phyloP scores from a whole-genome alignment of 495 filamentous ascomycete genomes.

The Haplographium delicatum region DNA sequence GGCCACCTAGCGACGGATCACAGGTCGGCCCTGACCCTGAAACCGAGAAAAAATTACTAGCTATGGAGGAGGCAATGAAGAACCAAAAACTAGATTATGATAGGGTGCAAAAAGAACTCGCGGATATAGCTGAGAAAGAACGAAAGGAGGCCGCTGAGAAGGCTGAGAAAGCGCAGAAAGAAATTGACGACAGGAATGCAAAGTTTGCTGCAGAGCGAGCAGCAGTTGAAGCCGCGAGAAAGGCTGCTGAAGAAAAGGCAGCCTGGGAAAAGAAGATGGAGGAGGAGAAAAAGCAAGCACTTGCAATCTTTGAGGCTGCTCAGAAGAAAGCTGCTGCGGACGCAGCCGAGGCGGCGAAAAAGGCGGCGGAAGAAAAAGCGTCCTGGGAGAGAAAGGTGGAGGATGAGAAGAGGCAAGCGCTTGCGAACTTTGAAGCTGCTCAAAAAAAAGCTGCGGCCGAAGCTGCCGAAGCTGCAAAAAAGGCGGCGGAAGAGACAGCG shows the following conservation, averaged over 20 bases:
- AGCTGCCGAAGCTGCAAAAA: constrained; percentile 20
- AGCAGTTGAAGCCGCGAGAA: constrained; percentile 18
- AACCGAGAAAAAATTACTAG: constrained; percentile 33
- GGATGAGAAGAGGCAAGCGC: constrained; percentile 18
- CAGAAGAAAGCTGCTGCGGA: constrained; percentile 33
- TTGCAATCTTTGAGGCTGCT: constrained; percentile 24
- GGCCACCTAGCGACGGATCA: constrained; percentile 20
- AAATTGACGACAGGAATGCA: constrained; percentile 2
- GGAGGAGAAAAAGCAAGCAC: constrained; percentile 18
- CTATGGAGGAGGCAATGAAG: constrained; percentile 40
- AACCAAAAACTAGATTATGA: constrained; percentile 31
- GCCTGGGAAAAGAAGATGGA: constrained; percentile 16
- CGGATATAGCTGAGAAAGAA: constrained; percentile 12
- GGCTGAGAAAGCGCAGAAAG: constrained; percentile 5
- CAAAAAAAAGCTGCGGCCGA: constrained; percentile 34
- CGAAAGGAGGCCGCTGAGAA: constrained; percentile 3
- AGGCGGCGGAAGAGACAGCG: constrained; percentile 31
- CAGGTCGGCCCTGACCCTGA: constrained; percentile 33
- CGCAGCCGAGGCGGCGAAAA: constrained; percentile 21
- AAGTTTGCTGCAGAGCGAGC: constrained; percentile 4
- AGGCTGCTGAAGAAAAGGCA: constrained; percentile 19
- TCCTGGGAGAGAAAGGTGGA: constrained; percentile 17
- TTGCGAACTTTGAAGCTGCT: constrained; percentile 26
- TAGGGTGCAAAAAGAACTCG: constrained; percentile 16
- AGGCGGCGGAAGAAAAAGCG: constrained; percentile 19